Conservation (phyloP, 345 rosid genomes). For the Syzygium grande region DNA sequence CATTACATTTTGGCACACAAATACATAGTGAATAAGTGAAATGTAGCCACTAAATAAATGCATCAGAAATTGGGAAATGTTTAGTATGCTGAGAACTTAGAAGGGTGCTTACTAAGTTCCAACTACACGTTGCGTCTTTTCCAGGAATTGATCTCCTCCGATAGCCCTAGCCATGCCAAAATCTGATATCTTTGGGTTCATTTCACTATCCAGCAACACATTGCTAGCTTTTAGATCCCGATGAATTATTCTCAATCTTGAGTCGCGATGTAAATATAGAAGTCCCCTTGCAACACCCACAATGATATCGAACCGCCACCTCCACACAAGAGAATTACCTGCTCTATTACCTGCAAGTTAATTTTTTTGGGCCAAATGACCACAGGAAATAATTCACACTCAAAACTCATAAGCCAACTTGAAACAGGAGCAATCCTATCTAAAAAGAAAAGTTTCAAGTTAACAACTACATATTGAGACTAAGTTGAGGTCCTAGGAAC, state of each 20-base stretch:
- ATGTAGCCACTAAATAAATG: background rate
- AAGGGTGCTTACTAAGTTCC: conserved; percentile 18
- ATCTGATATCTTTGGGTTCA: conserved; percentile 27
- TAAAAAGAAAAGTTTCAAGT: background rate
- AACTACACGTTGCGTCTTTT: conserved; percentile 8
- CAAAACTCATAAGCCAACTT: too few relatives aligned
- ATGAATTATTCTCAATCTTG: conserved; percentile 18
- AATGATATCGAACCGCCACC: background rate
- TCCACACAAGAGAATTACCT: background rate
- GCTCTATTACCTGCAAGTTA: background rate
- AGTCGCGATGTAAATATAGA: conserved; percentile 21
- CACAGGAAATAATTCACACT: too few relatives aligned
- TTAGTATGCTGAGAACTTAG: too few relatives aligned
- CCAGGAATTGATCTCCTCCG: conserved; percentile 8
- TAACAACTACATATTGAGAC: background rate
- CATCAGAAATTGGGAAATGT: background rate
- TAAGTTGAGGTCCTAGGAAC: background rate
- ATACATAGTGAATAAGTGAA: background rate
- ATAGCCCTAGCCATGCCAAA: conserved; percentile 25
- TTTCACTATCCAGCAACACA: conserved; percentile 12
- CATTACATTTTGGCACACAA: background rate
- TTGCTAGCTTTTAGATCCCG: conserved; percentile 23
- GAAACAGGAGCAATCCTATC: too few relatives aligned
- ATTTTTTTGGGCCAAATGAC: too few relatives aligned
- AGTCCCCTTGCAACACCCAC: conserved; percentile 20